Evolutionary conservation across 208 protist genomes (phyloP), one percentile per base, ranked within the genome.

Genomic region (Kentomonas sorsogonicus): DNA sequence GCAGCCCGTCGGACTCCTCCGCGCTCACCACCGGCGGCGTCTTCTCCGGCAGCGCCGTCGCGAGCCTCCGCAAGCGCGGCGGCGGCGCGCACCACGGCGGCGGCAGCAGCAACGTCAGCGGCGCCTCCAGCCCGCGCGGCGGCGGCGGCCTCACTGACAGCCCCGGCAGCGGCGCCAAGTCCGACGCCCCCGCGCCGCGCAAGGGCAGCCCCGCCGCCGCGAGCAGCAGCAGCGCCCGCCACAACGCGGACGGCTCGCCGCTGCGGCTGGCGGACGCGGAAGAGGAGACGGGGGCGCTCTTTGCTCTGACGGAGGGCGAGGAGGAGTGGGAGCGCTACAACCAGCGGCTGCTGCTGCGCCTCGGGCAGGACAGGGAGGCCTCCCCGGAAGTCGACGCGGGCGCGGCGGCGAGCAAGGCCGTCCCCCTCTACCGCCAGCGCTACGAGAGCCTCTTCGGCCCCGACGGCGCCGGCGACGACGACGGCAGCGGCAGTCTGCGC

Each of bases 301-400:
- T 33, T 36, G 69, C 13, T 59, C 66, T 51, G 55, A 68, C 66
- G 43, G 77, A 79, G 2, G 68, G 69, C 20, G 79, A 87, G 26
- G 77, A 86, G 7, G 79, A 88, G 43, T 89, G 74, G 74, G 79
- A 86, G 25, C 25, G 53, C 26, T 80, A 74, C 54, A 83, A 84
- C 60, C 29, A 63, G 3, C 45, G 56, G 9, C 57, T 74, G 51
- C 43, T 68, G 16, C 31, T 65, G 20, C 34, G 48, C 51, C 5
- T 53, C 50, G 6, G 7, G 10, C 20, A 27, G 10, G 30, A n/a
- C 23, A 13, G 43, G 25, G 18, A 40, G 26, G 22, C 30, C 43
- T 50, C 40, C 29, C 16, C 16, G 9, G 33, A 44, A 16, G n/a
- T 9, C 15, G 55, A 61, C 26, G 18, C 4, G 10, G 39, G 23